Base-by-base conservation (phyloP, 2,329 filamentous ascomycete genomes). In the Tolypocladium endophyticum region DNA sequence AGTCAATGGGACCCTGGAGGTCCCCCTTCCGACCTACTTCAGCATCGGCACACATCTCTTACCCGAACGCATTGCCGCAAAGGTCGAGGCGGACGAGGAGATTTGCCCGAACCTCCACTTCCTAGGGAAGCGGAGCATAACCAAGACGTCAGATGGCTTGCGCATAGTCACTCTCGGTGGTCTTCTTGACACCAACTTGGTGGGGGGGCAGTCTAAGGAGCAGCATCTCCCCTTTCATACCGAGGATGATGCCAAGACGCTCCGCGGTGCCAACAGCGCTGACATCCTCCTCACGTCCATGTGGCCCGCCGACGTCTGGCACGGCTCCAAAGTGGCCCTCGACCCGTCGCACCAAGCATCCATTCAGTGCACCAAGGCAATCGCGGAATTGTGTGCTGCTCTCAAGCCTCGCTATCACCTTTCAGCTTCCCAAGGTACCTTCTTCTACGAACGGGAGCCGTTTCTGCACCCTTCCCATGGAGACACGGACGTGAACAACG, bases 341-440 rank as follows among this genome's bases (percentile, higher is more conserved):
- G 71, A 79, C 7, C 77, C 82, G 4, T 81, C 83, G 14, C 77
- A 79, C 5, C 71, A 77, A n/a, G 72, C 74, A 2, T 73, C 80
- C 4, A 77, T 86, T 0, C 66, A 76, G 28, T 80, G 82, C 60
- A 83, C 84, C n/a, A 81, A 86, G 58, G 84, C 86, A 59, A 78
- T 97, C 50, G 85, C 92, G 7, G 89, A 95, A 61, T 80, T 99
- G 14, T 93, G 88, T 68, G 80, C 86, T 3, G 76, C 84, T 0
- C 74, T 99, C 25, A 94, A 92, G 71, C 94, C 94, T n/a, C 86
- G 90, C 35, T 99, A 99, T 69, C 92, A 97, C 72, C 87, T 97
- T 68, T 86, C 90, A 1, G 79, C 83, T 4, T 89, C 89, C 0
- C 80, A 84, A 1, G 72, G 71, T 11, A 74, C 80, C 8, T 86